Evolutionary conservation across 129 eudicot species (phyloP), one percentile per base, ranked within the genome.

Genomic region (Helichrysum umbraculigerum): DNA sequence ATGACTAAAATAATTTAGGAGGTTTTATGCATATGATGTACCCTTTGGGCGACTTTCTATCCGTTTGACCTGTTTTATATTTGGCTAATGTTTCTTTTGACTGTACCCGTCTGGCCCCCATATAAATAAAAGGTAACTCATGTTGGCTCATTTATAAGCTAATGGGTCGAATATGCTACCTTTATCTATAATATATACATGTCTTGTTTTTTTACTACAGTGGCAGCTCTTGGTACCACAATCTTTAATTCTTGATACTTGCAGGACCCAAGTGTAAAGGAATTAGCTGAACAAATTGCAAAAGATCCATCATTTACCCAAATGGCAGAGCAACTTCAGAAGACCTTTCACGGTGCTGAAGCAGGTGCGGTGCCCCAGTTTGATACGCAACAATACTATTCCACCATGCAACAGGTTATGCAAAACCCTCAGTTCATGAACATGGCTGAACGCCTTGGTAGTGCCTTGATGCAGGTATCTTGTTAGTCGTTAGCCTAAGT

Each of bases 351-450:
- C 4, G 97, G 96, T 76, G 75, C 52, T 56, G 79, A 73, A 30
- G 84, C 81, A 73, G 83, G 86, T 0, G 87, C 83, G 8, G 63
- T 79, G 62, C 98, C 96, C n/a, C 86, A 85, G 74, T 86, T 92
- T 85, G 96, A 93, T 79, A 66, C 96, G 7, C 92, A 90, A 78
- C 92, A 90, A 76, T 93, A 93, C 81, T 85, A 85, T 70, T 77
- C 95, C 30, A 93, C 97, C 41, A 88, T 93, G 98, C 98, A 93
- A 76, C 96, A 93, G 67, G 98, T 93, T 71, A 93, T 93, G 98
- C 97, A 93, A 85, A 93, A 93, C 59, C 98, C 98, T 77, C 98
- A 93, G 30, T 93, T 93, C 60, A 88, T 93, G 98, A 82, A 72
- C 85, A 93, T 90, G 98, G 98, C 97, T 75, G 97, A 90, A 68